Evolutionary conservation across 768 basidiomycete genomes (phyloP).

Genomic region (Dentipellis fragilis): DNA sequence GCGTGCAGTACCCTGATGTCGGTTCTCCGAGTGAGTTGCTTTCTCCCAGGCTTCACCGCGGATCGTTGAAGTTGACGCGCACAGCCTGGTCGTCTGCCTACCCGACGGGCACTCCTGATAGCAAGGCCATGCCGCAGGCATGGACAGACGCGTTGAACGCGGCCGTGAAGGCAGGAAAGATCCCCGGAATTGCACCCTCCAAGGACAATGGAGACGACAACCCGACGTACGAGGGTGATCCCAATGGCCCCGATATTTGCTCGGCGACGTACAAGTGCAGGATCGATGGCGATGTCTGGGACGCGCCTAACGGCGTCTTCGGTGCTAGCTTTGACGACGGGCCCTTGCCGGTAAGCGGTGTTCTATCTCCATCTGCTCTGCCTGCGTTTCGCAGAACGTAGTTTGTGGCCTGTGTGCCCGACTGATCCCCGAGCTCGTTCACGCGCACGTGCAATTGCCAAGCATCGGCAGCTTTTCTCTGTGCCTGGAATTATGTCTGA

Average conservation of each 20-base stretch:
- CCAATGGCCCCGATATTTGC: conserved; percentile 48
- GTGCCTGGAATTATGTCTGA: too few relatives aligned
- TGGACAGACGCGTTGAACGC: conserved; percentile 68
- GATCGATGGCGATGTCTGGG: conserved; percentile 55
- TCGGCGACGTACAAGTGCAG: conserved; percentile 56
- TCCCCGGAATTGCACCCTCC: conserved; percentile 58
- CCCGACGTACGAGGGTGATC: conserved; percentile 34
- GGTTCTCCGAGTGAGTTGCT: conserved; percentile 45
- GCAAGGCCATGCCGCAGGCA: conserved; percentile 40
- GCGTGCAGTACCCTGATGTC: conserved; percentile 38
- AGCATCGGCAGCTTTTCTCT: too few relatives aligned
- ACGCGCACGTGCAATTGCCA: too few relatives aligned
- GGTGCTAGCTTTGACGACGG: conserved; percentile 77
- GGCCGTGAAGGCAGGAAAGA: conserved; percentile 58
- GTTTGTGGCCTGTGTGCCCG: not conserved
- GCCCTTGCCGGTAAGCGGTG: conserved; percentile 35
- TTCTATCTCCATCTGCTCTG: not conserved
- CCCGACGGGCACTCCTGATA: conserved; percentile 43
- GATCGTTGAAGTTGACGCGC: not conserved
- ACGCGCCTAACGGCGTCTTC: conserved; percentile 62
- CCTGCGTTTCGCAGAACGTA: not conserved
- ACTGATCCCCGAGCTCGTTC: not conserved
- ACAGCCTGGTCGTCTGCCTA: conserved; percentile 57
- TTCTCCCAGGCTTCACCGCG: not conserved
- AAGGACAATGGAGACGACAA: conserved; percentile 22